Base-by-base conservation (phyloP, 2,329 filamentous ascomycete genomes). In the Phyllosticta paracitricarpa region DNA sequence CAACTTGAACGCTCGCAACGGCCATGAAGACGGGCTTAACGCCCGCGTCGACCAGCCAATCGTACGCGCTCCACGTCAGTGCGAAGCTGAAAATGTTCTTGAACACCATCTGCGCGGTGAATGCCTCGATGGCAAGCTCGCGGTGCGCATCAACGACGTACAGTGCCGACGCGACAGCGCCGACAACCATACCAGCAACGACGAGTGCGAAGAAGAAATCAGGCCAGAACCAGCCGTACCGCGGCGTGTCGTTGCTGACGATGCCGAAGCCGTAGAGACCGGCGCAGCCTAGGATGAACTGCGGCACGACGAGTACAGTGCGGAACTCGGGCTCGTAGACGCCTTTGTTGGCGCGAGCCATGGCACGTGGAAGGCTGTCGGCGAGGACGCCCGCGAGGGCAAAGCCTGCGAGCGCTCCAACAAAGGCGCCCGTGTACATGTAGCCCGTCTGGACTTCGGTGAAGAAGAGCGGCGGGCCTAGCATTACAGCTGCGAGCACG, bases 91-190 rank as follows among this genome's bases (percentile, higher is more conserved):
- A 96, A 64, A 97, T 82, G 74, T 97, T 96, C 76, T 97, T 97
- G 80, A 97, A 96, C 59, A 96, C 86, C 65, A 96, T 82, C 72
- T 94, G 83, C 74, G 90, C 89, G 0, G 91, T 96, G 72, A 96
- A 96, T 6, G 86, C 89, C 75, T 97, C 92, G 56, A 96, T 84
- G 0, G 89, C 85, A 61, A 96, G 84, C 64, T 93, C 87, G 88
- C 91, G 87, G 75, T 97, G 93, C 0, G 92, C 92, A 75, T 97
- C 93, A 7, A 96, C 89, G 69, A 97, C 88, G 70, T 97, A 97
- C 25, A 96, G 77, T 0, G 89, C 89, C 64, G 86, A 89, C 1
- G 89, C 87, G 2, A 96, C 91, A 1, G 92, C 90, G 0, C 92
- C 92, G 69, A 96, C 86, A 0, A 97, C 91, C 90, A 96, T 96